Base-by-base conservation (phyloP, 306 rosid species). In the Prunus davidiana region DNA sequence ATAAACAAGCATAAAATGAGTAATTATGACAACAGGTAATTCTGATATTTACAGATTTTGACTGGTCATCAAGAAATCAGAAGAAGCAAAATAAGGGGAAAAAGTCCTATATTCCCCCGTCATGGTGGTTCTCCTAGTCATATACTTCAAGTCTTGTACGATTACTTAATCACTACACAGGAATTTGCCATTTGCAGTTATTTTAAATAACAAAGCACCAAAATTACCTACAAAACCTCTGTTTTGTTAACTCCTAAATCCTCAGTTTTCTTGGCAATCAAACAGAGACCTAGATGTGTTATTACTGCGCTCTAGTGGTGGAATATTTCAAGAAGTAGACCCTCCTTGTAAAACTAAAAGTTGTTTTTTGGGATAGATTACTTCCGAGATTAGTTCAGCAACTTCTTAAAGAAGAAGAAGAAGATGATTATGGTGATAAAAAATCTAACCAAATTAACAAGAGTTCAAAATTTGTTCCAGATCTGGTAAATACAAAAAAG, bases 1-100 rank as follows among this genome's bases (percentile, higher is more conserved):
- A 66, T 54, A 54, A 46, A 57, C 12, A 58, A 72, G 41, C 34
- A 58, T 34, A 72, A 66, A 75, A 71, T 67, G 54, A 45, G 14
- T 13, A 67, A 46, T 15, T 1, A 67, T 46, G 20, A 41, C 16
- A 58, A 10, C 24, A 25, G 4, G 22, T 2, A 57, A 58, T 60
- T 57, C 24, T 57, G n/a, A 4, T 10, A 69, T 24, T 10, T 20
- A n/a, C 54, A 41, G 56, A 57, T 41, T 64, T 38, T 8, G 27
- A 38, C 49, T 10, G 24, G 27, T 64, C 69, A 34, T 18, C 25
- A 34, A 64, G 18, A 62, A 62, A 50, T 1, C 62, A 67, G 12
- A 12, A 67, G n/a, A 19, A 65, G 41, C 3, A 43, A 67, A 66
- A 69, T 9, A 50, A 27, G 8, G 45, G 27, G 55, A 45, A 43